Conservation (phyloP, 345 rosid species). For the Citropsis articulata region DNA sequence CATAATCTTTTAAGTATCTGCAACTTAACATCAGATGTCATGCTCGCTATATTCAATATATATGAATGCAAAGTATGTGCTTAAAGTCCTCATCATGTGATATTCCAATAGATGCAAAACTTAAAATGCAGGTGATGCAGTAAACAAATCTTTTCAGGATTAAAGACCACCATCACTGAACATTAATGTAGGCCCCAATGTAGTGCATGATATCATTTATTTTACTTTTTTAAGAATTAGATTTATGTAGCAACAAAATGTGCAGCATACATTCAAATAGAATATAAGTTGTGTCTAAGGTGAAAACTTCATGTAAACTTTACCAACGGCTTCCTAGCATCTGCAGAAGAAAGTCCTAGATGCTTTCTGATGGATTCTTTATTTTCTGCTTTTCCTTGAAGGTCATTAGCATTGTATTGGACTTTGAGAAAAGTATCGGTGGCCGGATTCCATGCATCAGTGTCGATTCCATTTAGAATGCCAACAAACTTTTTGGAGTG, state of each 20-base stretch:
- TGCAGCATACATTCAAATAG: not conserved
- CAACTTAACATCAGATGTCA: not conserved
- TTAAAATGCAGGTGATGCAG: not conserved
- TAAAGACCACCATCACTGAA: not conserved
- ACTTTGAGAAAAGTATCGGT: constrained; percentile 71
- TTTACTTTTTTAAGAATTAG: not conserved
- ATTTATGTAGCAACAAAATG: not conserved
- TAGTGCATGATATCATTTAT: not conserved
- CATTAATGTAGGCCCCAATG: not conserved
- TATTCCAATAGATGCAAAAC: not conserved
- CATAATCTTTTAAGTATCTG: not conserved
- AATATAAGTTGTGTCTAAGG: not conserved
- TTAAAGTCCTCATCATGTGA: not conserved
- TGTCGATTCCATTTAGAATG: constrained; percentile 89
- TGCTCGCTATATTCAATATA: not conserved
- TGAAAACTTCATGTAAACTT: not conserved
- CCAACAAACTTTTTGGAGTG: constrained; percentile 88
- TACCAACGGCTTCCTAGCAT: constrained; percentile 78
- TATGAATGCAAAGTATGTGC: not conserved
- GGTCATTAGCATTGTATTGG: constrained; percentile 75
- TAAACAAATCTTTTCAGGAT: not conserved
- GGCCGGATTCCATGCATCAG: constrained; percentile 96
- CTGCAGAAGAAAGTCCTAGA: constrained; percentile 75
- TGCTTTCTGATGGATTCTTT: constrained; percentile 60
- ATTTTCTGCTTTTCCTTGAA: constrained; percentile 88